Evolutionary conservation across 1,284 basidiomycete genomes (phyloP).

Genomic region (Rugosomyces carneus): DNA sequence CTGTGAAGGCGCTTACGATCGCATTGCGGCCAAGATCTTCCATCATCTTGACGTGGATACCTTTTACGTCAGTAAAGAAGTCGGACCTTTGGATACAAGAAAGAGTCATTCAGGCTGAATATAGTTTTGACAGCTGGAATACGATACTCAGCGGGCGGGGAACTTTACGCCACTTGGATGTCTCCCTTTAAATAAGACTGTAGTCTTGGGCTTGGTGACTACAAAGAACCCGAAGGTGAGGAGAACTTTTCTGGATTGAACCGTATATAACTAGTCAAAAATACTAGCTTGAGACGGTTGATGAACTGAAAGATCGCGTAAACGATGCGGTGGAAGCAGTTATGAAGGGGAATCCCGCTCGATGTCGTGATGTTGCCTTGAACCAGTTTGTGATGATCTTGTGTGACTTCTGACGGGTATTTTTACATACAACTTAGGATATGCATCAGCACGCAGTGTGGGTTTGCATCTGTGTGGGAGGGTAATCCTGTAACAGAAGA

Average conservation of each 20-base stretch:
- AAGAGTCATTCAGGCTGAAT: not conserved
- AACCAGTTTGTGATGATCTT: conserved; percentile 41
- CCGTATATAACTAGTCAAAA: not conserved
- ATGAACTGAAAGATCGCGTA: conserved; percentile 54
- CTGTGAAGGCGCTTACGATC: conserved; percentile 68
- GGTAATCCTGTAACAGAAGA: conserved; percentile 56
- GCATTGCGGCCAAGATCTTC: conserved; percentile 72
- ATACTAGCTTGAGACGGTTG: conserved; percentile 58
- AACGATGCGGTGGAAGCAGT: conserved; percentile 58
- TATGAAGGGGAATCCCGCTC: conserved; percentile 43
- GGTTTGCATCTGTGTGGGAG: conserved; percentile 65
- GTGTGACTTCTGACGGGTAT: conserved; percentile 1
- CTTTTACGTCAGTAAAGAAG: conserved; percentile 40
- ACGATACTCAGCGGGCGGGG: conserved; percentile 71
- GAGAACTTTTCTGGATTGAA: not conserved
- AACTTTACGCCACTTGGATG: conserved; percentile 62
- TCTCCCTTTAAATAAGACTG: conserved; percentile 62
- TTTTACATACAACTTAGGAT: conserved; percentile 34
- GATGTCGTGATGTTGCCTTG: conserved; percentile 48
- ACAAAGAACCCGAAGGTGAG: conserved; percentile 59
- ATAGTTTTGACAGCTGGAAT: conserved; percentile 50
- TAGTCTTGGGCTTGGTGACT: conserved; percentile 70
- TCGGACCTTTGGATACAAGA: conserved; percentile 1
- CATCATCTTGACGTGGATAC: conserved; percentile 67
- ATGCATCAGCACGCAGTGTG: conserved; percentile 70